These are phyloP conservation scores for Pelargonium australe DNA, from an alignment of 441 rosid species.

Conservation along the genomic window DNA sequence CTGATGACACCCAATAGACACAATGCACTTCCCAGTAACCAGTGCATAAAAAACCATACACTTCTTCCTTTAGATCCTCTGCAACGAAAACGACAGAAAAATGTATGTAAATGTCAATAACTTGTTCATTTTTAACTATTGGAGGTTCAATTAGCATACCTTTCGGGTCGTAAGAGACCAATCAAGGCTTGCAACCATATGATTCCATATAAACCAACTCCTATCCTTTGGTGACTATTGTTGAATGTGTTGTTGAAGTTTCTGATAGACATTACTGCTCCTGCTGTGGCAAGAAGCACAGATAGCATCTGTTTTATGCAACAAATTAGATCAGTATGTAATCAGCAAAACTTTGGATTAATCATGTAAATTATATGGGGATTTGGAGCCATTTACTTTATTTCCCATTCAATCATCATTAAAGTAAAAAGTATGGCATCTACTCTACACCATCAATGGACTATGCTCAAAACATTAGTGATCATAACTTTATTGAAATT, in stretches of 20 bases:
- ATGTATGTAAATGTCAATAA: too few relatives aligned
- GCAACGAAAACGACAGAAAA: conserved; percentile 8
- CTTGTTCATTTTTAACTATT: too few relatives aligned
- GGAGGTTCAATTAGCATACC: conserved; percentile 29
- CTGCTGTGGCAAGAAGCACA: conserved; percentile 48
- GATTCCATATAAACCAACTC: conserved; percentile 48
- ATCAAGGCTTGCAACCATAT: conserved; percentile 66
- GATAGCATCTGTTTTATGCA: conserved; percentile 40
- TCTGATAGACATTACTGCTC: conserved; percentile 58
- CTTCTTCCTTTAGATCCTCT: conserved; percentile 60
- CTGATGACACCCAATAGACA: conserved; percentile 57
- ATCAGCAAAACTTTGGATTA: conserved; percentile 14
- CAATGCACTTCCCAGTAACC: conserved; percentile 53
- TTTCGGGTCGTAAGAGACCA: conserved; percentile 53
- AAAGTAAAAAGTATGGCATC: conserved; percentile 17
- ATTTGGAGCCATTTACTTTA: neutral
- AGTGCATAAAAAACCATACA: conserved; percentile 57
- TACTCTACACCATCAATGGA: neutral
- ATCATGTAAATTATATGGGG: conserved; percentile 12
- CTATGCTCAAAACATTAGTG: conserved; percentile 10
- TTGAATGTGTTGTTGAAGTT: conserved; percentile 66
- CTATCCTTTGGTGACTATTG: conserved; percentile 68
- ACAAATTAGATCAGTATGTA: conserved; percentile 6
- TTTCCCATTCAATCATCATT: conserved; percentile 18
- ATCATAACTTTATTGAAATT: conserved; percentile 18